Evolutionary conservation across 164 flowering plant genomes (phyloP).

Genomic region (Tetracentron sinense): DNA sequence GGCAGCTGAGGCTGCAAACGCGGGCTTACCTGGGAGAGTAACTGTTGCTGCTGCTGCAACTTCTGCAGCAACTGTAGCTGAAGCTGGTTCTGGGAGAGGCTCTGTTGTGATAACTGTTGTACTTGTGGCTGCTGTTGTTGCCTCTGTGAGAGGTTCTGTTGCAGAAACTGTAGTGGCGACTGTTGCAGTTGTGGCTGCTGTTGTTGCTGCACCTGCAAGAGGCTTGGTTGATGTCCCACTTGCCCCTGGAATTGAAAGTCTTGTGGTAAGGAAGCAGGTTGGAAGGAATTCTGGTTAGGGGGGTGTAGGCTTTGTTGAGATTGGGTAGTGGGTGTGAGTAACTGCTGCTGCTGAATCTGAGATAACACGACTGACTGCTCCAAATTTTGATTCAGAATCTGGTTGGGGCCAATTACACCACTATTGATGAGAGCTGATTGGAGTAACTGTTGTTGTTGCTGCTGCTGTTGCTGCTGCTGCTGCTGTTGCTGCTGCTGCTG

Average conservation of each 20-base stretch:
- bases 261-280: constrained; percentile 43
- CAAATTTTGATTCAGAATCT: constrained; percentile 38
- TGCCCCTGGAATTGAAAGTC: constrained; percentile 65
- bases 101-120: constrained; percentile 33
- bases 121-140: constrained; percentile 32
- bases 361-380: constrained; percentile 43
- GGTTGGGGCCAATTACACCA: constrained; percentile 34
- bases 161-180: constrained; percentile 39
- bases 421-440: constrained; percentile 29
- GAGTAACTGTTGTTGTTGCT: constrained; percentile 27
- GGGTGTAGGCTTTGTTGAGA: constrained; percentile 34
- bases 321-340: constrained; percentile 36
- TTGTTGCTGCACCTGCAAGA: constrained; percentile 49
- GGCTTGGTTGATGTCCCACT: constrained; percentile 48
- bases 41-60: constrained; percentile 58
- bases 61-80: constrained; percentile 74
- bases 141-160: constrained; percentile 35
- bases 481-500: constrained; percentile 27
- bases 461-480: constrained; percentile 23
- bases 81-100: constrained; percentile 55
- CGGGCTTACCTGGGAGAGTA: constrained; percentile 45
- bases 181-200: constrained; percentile 54
- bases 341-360: constrained; percentile 68
- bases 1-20: constrained; percentile 44
- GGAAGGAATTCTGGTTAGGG: constrained; percentile 36